Evolutionary conservation across 805 yeast genomes (phyloP), one percentile per base, ranked within the genome.

Genomic region (Kregervanrija pseudodelftensis): DNA sequence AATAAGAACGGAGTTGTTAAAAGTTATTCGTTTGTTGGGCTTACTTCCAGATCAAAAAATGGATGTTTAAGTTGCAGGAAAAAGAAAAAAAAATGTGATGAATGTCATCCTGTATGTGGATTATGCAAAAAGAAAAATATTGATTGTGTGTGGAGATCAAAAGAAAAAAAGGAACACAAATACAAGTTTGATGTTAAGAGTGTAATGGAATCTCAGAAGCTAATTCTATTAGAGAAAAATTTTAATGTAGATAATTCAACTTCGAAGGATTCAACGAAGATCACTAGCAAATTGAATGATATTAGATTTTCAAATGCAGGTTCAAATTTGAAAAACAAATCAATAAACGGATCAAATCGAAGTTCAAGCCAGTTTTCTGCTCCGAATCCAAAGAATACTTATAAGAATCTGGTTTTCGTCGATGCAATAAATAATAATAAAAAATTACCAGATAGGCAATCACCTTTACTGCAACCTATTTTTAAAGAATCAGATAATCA

Each of bases 41-140:
- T 56, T 2, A 51, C 61, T 9, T 51, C 65, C 16, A 47, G 72
- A 10, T 69, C 73, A 0, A 61, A 63, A 37, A 46, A 49, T 15
- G 75, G 75, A 0, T 72, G 76, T 45, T 38, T 57, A 7, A 59
- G 58, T 42, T 73, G 79, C 50, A 61, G 72, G 41, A 60, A 57
- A 47, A 61, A 69, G 50, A 74, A 72, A 62, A 74, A 73, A 55
- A 73, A 73, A 45, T 74, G 79, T 56, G 77, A 74, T 55, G 74
- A 74, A 51, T 53, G 50, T 8, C 66, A 64, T 44, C 79, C 79
- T 1, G 58, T 64, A 3, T 74, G 79, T 52, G 68, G 73, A 1
- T 54, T 64, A n/a, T 74, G 79, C 43, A 36, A 47, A 33, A 62
- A 59, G 44, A 57, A 60, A 40, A 52, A 54, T 11, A 36, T 57